Base-by-base conservation (phyloP, 192 early-diverging fungal genomes). In the Lunasporangiospora selenospora region DNA sequence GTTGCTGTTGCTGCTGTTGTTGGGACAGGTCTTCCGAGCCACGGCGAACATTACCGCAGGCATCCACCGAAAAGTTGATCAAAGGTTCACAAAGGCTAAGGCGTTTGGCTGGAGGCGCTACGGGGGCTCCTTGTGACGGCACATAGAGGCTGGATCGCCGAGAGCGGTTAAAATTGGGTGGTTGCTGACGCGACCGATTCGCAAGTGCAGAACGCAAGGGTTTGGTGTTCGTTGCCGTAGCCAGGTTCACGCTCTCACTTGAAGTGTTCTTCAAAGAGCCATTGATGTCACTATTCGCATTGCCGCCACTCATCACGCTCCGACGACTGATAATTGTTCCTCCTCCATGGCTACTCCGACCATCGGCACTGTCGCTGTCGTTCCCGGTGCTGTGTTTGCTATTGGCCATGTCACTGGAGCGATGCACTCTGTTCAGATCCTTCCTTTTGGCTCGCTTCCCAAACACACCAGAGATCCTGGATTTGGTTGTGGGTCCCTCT, bases 401-500 rank as follows among this genome's bases (percentile, higher is more conserved):
- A n/a, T n/a, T n/a, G n/a, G n/a, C n/a, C n/a, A n/a, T n/a, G n/a
- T n/a, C n/a, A n/a, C n/a, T n/a, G n/a, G n/a, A n/a, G n/a, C 4
- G 30, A 31, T 40, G n/a, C 48, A 40, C 11, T n/a, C 18, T 13
- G 15, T 47, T 51, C 38, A 33, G 44, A 5, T n/a, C 51, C 59
- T 51, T 73, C 41, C 45, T 51, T 24, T 62, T 62, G 23, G 1
- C 52, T 29, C 53, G 58, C 38, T 58, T 71, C 11, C 60, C 54
- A 47, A 73, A 73, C 9, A 63, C 54, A 5, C 69, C 54, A 23
- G 56, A 47, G 23, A 62, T 57, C 43, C 53, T 62, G 3, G 55
- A 67, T 27, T 30, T 51, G 21, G 58, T 60, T 3, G 58, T n/a
- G n/a, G n/a, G n/a, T n/a, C n/a, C n/a, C n/a, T n/a, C n/a, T n/a